Evolutionary conservation across 1,139 yeast species (phyloP), one percentile per base, ranked within the genome.

Genomic region (Suhomyces ambrosiae): DNA sequence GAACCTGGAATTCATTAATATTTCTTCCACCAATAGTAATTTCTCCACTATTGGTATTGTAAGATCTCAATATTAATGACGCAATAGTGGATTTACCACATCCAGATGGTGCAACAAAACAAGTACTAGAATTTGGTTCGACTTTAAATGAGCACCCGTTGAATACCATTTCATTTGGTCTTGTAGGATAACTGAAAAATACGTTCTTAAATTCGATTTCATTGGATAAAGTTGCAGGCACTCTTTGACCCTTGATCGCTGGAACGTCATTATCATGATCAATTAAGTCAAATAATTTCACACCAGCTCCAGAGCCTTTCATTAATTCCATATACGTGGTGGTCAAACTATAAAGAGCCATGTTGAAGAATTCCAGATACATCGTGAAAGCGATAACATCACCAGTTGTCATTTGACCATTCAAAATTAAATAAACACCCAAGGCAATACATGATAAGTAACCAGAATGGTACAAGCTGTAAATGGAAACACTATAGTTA

Each of bases 91-190:
- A 85, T 56, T 89, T 89, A 13, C 97, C 97, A 40, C 94, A 82
- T 0, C 97, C 97, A 13, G 95, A 86, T 11, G 92, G 86, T 1
- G 97, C 97, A 11, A 88, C 96, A 37, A 89, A 74, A 54, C 96
- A 92, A 5, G 92, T 81, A 42, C 88, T 86, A 38, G 88, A 82
- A 11, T 92, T 89, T 3, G 86, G 77, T 10, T 71, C 61, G 23
- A 89, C 74, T 8, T 63, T 68, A 37, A 89, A 74, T 26, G 75
- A 66, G 52, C 89, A 73, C n/a, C 78, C 76, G 15, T 80, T 61
- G 56, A 90, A 81, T 11, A 90, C 81, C 31, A 65, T 60, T 37
- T 85, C 87, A 41, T 81, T 78, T n/a, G 86, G 86, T 43, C 97
- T 76, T 1, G 95, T 82, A n/a, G 97, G 96, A 58, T 90, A 90